Evolutionary conservation across 345 rosid genomes (phyloP).

Genomic region (Lepidium sativum): DNA sequence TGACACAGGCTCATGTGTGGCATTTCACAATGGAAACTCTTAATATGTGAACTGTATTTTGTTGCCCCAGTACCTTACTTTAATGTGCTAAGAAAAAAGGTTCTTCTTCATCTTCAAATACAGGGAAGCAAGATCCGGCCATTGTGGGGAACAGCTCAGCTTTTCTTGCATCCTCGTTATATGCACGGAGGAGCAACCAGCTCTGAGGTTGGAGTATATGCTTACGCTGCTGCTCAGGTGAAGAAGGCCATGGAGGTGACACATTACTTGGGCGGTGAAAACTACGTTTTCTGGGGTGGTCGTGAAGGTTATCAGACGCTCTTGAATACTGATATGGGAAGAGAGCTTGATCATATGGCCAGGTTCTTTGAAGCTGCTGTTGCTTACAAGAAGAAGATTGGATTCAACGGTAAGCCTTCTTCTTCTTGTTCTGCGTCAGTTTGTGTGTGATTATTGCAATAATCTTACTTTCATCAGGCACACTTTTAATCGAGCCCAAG

Average conservation of each 20-base stretch:
- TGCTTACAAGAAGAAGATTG: conserved; percentile 92
- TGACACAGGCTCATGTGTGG: background rate
- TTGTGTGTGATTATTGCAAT: background rate
- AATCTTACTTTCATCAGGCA: conserved; percentile 38
- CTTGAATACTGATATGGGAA: conserved; percentile 92
- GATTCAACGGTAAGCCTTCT: conserved; percentile 62
- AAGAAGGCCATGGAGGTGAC: conserved; percentile 98
- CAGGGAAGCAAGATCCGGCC: conserved; percentile 74
- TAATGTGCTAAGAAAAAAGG: background rate
- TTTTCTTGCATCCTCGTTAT: conserved; percentile 88
- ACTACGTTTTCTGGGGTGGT: conserved; percentile 98
- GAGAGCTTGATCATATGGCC: conserved; percentile 87
- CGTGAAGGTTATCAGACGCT: conserved; percentile 97
- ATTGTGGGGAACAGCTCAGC: conserved; percentile 96
- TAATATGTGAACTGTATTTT: too few relatives aligned
- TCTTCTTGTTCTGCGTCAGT: background rate
- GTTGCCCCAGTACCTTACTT: background rate
- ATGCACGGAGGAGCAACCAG: conserved; percentile 99
- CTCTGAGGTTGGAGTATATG: conserved; percentile 80
- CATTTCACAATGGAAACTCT: background rate
- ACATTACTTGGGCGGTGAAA: conserved; percentile 94
- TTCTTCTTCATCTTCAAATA: background rate
- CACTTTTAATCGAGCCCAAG: conserved; percentile 87
- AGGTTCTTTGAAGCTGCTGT: conserved; percentile 77
- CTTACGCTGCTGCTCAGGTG: conserved; percentile 96